Evolutionary conservation across 2,329 filamentous ascomycete genomes (phyloP).

Genomic region (Aspergillus carbonarius): DNA sequence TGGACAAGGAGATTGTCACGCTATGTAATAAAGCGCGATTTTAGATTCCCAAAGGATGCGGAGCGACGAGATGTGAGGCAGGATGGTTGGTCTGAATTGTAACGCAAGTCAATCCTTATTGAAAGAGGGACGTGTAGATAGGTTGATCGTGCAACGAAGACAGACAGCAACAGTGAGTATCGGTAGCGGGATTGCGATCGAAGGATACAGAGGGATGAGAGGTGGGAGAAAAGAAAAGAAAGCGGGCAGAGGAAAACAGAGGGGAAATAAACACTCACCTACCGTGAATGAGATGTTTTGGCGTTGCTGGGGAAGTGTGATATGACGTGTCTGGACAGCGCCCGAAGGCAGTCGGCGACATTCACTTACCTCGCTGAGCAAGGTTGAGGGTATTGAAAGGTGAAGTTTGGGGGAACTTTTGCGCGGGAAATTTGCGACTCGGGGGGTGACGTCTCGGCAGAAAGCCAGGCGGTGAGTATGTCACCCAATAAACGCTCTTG

Average conservation of each 20-base stretch:
- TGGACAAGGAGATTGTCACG: background rate
- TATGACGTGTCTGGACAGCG: slow-evolving; percentile 5
- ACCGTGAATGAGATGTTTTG: background rate
- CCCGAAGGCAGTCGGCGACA: background rate
- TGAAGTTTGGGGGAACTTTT: slow-evolving; percentile 5
- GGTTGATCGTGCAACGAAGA: background rate
- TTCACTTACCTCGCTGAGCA: slow-evolving; percentile 15
- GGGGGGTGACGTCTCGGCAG: slow-evolving; percentile 17
- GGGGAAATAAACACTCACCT: slow-evolving; percentile 4
- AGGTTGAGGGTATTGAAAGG: slow-evolving; percentile 2
- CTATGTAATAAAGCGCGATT: background rate
- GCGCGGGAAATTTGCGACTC: slow-evolving; percentile 16
- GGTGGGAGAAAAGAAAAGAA: slow-evolving; percentile 4
- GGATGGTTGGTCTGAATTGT: background rate
- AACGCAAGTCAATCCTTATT: background rate
- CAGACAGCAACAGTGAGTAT: background rate
- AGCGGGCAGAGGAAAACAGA: slow-evolving; percentile 4
- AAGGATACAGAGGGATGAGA: background rate
- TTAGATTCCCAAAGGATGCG: background rate
- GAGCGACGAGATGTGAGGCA: background rate
- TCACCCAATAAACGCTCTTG: slow-evolving; percentile 1
- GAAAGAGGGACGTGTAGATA: no score
- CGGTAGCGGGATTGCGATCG: background rate
- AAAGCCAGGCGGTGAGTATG: slow-evolving; percentile 17
- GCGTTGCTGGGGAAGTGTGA: slow-evolving; percentile 5